phyloP scores from a whole-genome alignment of 345 rosid genomes.

The Syzygium oleosum region DNA sequence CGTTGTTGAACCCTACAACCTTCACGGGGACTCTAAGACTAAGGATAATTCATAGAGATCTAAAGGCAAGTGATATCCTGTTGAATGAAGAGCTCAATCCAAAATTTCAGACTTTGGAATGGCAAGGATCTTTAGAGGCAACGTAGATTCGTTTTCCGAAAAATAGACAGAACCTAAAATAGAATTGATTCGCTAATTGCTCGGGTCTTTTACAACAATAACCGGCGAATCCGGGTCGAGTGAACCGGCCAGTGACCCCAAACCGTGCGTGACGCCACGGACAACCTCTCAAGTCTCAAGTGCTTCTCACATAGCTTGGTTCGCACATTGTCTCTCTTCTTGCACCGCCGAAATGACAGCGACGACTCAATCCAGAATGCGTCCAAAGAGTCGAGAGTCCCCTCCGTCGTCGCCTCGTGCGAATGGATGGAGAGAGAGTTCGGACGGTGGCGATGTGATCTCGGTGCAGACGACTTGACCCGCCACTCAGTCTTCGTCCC shows the following conservation, averaged over 20 bases:
- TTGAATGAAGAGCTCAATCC: conserved; percentile 40
- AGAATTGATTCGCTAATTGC: too few species aligned
- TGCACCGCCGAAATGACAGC: not conserved
- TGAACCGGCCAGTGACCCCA: not conserved
- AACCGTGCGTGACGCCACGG: not conserved
- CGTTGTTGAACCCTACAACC: too few species aligned
- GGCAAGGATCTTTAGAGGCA: conserved; percentile 28
- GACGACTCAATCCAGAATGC: not conserved
- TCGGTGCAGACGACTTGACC: not conserved
- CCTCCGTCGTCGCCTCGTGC: not conserved
- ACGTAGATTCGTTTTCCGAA: conserved; percentile 4
- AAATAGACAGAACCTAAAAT: too few species aligned
- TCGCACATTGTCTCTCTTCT: not conserved
- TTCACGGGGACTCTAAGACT: not conserved
- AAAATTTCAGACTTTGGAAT: conserved; percentile 47
- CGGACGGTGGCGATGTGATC: not conserved
- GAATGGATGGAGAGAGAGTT: not conserved
- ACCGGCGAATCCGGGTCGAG: not conserved
- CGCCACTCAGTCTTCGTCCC: not conserved
- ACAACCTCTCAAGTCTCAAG: not conserved
- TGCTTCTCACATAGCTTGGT: not conserved
- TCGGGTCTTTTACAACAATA: too few species aligned
- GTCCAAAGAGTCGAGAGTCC: not conserved
- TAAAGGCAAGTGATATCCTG: conserved; percentile 38
- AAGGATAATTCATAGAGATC: not conserved